Evolutionary conservation across 73 alveolate genomes (phyloP).

Genomic region (Stentor coeruleus): DNA sequence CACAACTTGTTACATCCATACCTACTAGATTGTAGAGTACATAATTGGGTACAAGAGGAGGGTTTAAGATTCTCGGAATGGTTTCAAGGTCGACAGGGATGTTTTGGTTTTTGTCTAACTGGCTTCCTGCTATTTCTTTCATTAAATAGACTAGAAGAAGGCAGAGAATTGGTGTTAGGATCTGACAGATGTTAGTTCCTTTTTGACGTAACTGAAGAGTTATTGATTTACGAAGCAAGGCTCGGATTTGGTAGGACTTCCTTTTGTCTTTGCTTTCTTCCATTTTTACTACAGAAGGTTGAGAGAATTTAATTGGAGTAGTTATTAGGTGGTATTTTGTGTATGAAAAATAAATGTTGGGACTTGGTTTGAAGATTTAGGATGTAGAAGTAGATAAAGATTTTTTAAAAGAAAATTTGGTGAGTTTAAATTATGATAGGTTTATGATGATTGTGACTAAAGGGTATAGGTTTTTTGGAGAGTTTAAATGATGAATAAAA

Average conservation of each 20-base stretch:
- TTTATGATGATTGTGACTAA: too few relatives aligned
- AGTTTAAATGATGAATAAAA: too few relatives aligned
- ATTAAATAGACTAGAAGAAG: constrained; percentile 70
- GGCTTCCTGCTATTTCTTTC: constrained; percentile 61
- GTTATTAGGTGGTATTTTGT: too few relatives aligned
- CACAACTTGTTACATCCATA: constrained; percentile 47
- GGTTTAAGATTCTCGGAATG: constrained; percentile 51
- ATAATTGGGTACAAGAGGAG: constrained; percentile 59
- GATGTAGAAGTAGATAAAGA: too few relatives aligned
- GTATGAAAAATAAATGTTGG: too few relatives aligned
- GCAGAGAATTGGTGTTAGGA: constrained; percentile 83
- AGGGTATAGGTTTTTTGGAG: too few relatives aligned
- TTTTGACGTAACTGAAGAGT: constrained; percentile 55
- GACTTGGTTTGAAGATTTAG: too few relatives aligned
- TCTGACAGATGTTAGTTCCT: constrained; percentile 71
- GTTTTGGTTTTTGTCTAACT: constrained; percentile 40
- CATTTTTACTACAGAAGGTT: constrained; percentile 5
- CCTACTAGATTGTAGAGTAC: constrained; percentile 44
- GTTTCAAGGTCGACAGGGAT: constrained; percentile 43
- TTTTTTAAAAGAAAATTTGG: too few relatives aligned
- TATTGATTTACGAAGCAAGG: constrained; percentile 66
- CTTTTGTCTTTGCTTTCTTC: constrained; percentile 4
- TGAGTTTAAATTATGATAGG: too few relatives aligned
- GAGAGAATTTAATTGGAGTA: too few relatives aligned
- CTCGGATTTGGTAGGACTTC: constrained; percentile 42